Evolutionary conservation across 1,284 basidiomycete species (phyloP).

Genomic region (Marasmius tenuissimus): DNA sequence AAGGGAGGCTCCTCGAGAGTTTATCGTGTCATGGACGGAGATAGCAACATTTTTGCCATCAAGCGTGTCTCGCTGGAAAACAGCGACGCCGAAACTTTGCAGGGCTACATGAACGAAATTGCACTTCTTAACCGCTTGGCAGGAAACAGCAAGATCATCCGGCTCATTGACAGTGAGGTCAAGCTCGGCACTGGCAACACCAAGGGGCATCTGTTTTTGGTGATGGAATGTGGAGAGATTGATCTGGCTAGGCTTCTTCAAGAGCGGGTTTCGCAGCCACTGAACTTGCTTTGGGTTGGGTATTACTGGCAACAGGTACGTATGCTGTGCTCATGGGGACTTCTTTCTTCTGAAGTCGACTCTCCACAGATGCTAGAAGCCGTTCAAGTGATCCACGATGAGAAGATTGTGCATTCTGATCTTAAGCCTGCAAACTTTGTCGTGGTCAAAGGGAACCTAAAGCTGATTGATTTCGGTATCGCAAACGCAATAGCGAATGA

Average conservation of each 20-base stretch:
- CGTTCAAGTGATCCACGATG: slow-evolving; percentile 92
- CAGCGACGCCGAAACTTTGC: slow-evolving; percentile 83
- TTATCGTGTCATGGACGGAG: slow-evolving; percentile 79
- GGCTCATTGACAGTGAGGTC: slow-evolving; percentile 84
- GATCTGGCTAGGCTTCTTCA: slow-evolving; percentile 82
- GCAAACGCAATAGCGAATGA: slow-evolving; percentile 97
- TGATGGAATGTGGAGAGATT: slow-evolving; percentile 95
- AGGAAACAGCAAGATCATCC: slow-evolving; percentile 88
- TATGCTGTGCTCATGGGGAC: neutral
- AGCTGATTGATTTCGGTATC: slow-evolving; percentile 96
- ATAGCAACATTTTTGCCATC: slow-evolving; percentile 82
- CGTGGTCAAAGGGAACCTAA: slow-evolving; percentile 87
- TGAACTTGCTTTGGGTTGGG: slow-evolving; percentile 91
- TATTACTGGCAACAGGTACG: slow-evolving; percentile 93
- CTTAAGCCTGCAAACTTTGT: slow-evolving; percentile 97
- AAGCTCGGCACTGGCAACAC: slow-evolving; percentile 60
- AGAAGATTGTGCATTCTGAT: slow-evolving; percentile 96
- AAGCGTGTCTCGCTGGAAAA: slow-evolving; percentile 88
- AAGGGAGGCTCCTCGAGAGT: slow-evolving; percentile 94
- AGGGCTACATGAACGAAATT: slow-evolving; percentile 95
- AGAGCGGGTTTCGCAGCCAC: slow-evolving; percentile 77
- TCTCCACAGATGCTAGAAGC: slow-evolving; percentile 85
- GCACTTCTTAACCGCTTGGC: slow-evolving; percentile 81
- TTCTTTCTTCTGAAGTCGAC: slow-evolving; percentile 4
- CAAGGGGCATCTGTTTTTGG: slow-evolving; percentile 73